phyloP scores from a whole-genome alignment of 768 basidiomycete species.

The Xerocomus potaroensis region DNA sequence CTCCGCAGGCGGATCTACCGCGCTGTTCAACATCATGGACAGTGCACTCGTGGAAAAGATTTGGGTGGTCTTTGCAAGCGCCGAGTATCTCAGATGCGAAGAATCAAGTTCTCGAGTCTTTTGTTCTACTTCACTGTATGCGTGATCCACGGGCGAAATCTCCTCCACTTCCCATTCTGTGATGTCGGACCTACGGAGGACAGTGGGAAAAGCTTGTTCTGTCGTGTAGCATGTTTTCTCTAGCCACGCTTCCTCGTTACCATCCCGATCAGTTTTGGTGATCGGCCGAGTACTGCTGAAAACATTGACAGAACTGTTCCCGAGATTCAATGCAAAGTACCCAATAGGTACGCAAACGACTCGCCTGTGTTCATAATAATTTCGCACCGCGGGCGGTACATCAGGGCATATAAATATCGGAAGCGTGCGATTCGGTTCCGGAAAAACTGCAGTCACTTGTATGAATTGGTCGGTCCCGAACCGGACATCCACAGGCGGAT shows the following conservation, averaged over 20 bases:
- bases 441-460: slow-evolving; percentile 80
- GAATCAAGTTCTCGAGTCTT: slow-evolving; percentile 75
- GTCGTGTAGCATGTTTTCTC: slow-evolving; percentile 88
- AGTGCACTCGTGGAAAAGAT: slow-evolving; percentile 72
- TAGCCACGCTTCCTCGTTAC: slow-evolving; percentile 72
- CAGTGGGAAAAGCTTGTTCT: slow-evolving; percentile 87
- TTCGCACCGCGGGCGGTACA: slow-evolving; percentile 72
- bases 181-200: slow-evolving; percentile 86
- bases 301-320: slow-evolving; percentile 66
- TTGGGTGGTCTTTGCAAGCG: slow-evolving; percentile 74
- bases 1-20: slow-evolving; percentile 77
- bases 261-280: slow-evolving; percentile 58
- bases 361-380: slow-evolving; percentile 86
- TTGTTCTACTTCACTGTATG: slow-evolving; percentile 73
- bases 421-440: slow-evolving; percentile 75
- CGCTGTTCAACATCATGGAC: slow-evolving; percentile 82
- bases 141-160: slow-evolving; percentile 82
- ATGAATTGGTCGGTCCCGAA: slow-evolving; percentile 81
- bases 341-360: slow-evolving; percentile 9
- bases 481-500: slow-evolving; percentile 77
- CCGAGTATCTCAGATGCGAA: slow-evolving; percentile 66
- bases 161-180: slow-evolving; percentile 64
- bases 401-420: slow-evolving; percentile 84
- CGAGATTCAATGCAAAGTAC: neutral
- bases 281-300: slow-evolving; percentile 77